Conservation (phyloP, 2,329 filamentous ascomycete genomes). For the Ophiostoma triangulosporum region DNA sequence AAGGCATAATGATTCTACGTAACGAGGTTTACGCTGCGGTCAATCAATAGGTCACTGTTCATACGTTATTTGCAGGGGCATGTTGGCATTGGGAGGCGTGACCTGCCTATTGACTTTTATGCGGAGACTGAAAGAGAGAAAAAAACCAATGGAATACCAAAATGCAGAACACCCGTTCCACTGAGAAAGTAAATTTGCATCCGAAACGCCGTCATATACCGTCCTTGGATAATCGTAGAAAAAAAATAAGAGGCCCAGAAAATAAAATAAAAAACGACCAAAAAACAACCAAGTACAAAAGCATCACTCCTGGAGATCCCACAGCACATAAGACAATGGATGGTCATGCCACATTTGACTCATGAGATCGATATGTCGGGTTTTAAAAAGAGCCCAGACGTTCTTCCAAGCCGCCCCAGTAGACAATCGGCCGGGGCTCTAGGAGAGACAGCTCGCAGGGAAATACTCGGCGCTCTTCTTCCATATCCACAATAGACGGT, state of each 20-base stretch:
- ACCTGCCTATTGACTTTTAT: too few species aligned
- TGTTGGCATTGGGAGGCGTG: too few species aligned
- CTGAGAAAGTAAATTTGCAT: not conserved
- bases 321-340: not conserved
- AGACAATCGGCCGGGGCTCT: constrained; percentile 48
- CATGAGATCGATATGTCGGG: not conserved
- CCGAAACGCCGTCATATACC: constrained; percentile 1
- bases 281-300: too few species aligned
- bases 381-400: constrained; percentile 31
- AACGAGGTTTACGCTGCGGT: too few species aligned
- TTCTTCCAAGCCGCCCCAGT: constrained; percentile 51
- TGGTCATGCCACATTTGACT: not conserved
- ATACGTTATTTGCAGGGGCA: too few species aligned
- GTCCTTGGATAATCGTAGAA: constrained; percentile 6
- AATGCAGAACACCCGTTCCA: not conserved
- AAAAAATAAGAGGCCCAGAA: not conserved
- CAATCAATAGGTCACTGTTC: too few species aligned
- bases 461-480: constrained; percentile 42
- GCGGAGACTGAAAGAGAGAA: not conserved
- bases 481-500: constrained; percentile 41
- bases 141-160: not conserved
- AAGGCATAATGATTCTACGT: too few species aligned
- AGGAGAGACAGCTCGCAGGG: constrained; percentile 41
- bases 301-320: too few species aligned
- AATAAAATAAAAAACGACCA: constrained; percentile 8